Conservation (phyloP, 495 filamentous ascomycete genomes). For the Hypomontagnella monticulosa region DNA sequence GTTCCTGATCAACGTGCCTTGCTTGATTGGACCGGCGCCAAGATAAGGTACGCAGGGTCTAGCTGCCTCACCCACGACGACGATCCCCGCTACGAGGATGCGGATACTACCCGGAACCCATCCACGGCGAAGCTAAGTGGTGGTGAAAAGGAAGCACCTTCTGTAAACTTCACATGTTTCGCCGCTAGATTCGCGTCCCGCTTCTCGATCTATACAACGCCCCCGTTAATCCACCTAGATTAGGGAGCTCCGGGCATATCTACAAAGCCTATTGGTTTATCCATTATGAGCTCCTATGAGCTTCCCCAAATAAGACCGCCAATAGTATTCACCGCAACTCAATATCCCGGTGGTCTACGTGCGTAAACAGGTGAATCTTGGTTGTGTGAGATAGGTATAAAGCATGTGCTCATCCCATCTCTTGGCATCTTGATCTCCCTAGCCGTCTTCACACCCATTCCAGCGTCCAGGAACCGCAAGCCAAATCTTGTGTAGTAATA, state of each 20-base stretch:
- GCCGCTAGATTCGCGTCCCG: constrained; percentile 15
- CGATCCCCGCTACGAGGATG: constrained; percentile 7
- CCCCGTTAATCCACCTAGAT: constrained; percentile 11
- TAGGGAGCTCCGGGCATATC: constrained; percentile 17
- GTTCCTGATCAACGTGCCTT: constrained; percentile 33
- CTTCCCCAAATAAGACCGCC: constrained; percentile 10
- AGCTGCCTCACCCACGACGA: constrained; percentile 15
- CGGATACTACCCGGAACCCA: constrained; percentile 21
- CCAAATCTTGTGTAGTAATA: neutral
- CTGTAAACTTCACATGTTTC: constrained; percentile 28
- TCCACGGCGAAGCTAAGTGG: constrained; percentile 19
- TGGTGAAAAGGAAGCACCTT: constrained; percentile 26
- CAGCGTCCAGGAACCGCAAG: neutral
- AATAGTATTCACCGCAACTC: constrained; percentile 5
- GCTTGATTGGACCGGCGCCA: constrained; percentile 37
- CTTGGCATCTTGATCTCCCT: constrained; percentile 20
- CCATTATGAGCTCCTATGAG: neutral
- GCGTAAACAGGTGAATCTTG: constrained; percentile 2
- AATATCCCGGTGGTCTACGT: neutral
- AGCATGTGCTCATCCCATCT: constrained; percentile 12
- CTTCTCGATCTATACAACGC: constrained; percentile 7
- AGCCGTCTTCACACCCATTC: constrained; percentile 1
- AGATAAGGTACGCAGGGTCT: constrained; percentile 31
- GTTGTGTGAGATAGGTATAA: constrained; percentile 9
- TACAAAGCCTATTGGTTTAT: constrained; percentile 7